A percentile compares a stretch with the other conserved stretches of the same genome.
These are phyloP conservation scores for Suillus cothurnatus DNA, from an alignment of 768 basidiomycete species.

Conservation along the genomic window DNA sequence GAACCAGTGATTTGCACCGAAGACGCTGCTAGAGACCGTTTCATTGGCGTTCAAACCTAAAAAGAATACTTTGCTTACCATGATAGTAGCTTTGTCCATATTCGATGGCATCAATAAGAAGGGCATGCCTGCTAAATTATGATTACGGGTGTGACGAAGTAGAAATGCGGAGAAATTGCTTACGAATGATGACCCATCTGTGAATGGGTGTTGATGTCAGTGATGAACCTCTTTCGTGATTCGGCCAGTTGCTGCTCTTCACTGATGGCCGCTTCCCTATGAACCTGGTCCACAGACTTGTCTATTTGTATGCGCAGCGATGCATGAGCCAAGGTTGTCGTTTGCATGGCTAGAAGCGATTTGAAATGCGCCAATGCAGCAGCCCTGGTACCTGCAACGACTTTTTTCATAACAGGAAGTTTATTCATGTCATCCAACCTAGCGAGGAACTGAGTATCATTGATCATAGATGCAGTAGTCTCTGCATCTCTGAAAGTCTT, in stretches of 20 bases:
- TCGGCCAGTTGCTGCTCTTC: constrained; percentile 14
- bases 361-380: not conserved
- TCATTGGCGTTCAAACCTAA: not conserved
- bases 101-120: constrained; percentile 9
- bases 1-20: constrained; percentile 17
- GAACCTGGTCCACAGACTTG: not conserved
- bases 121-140: constrained; percentile 7
- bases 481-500: constrained; percentile 11
- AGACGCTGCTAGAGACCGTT: not conserved
- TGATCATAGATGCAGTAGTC: not conserved
- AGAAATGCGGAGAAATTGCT: not conserved
- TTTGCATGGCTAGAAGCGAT: not conserved
- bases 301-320: constrained; percentile 17
- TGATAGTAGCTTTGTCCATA: not conserved
- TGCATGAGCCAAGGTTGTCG: not conserved
- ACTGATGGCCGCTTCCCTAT: not conserved
- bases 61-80: not conserved
- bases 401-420: constrained; percentile 5
- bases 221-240: constrained; percentile 22
- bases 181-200: constrained; percentile 10
- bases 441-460: constrained; percentile 20
- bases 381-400: constrained; percentile 2
- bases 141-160: not conserved
- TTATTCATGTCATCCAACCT: constrained; percentile 9
- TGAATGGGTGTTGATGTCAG: constrained; percentile 20